phyloP scores from a whole-genome alignment of 2,329 filamentous ascomycete genomes.

The Karstenula rhodostoma region DNA sequence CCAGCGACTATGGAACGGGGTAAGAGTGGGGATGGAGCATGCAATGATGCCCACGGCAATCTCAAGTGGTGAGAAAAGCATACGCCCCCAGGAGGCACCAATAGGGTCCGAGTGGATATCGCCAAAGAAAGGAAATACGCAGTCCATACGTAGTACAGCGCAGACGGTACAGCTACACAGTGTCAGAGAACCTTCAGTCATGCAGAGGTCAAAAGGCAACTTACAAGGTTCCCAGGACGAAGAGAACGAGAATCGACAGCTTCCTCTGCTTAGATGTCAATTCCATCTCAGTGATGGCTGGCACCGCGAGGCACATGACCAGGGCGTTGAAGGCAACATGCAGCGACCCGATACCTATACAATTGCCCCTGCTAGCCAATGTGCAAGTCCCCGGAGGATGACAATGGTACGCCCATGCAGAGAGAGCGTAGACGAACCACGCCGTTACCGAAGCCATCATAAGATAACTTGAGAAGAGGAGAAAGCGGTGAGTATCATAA shows the following conservation, averaged over 20 bases:
- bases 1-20: constrained; percentile 23
- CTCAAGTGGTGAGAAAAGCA: constrained; percentile 32
- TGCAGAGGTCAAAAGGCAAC: neutral
- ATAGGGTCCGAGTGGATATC: constrained; percentile 26
- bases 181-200: constrained; percentile 9
- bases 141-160: constrained; percentile 31
- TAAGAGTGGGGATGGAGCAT: constrained; percentile 27
- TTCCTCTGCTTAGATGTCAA: constrained; percentile 23
- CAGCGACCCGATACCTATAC: constrained; percentile 29
- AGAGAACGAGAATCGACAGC: constrained; percentile 19
- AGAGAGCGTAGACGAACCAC: constrained; percentile 28
- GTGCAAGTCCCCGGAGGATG: constrained; percentile 28
- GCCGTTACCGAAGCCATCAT: constrained; percentile 22
- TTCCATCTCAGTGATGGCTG: constrained; percentile 23
- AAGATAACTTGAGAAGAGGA: constrained; percentile 19
- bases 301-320: constrained; percentile 23
- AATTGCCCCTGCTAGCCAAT: constrained; percentile 26
- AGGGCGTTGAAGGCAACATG: constrained; percentile 29
- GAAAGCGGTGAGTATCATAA: constrained; percentile 20
- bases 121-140: constrained; percentile 27
- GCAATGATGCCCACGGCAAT: constrained; percentile 30
- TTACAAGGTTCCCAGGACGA: constrained; percentile 30
- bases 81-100: constrained; percentile 30
- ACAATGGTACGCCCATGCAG: constrained; percentile 28
- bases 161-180: constrained; percentile 24